phyloP scores from a whole-genome alignment of 192 early-diverging fungal species.

The Dimargaris cristalligena region DNA sequence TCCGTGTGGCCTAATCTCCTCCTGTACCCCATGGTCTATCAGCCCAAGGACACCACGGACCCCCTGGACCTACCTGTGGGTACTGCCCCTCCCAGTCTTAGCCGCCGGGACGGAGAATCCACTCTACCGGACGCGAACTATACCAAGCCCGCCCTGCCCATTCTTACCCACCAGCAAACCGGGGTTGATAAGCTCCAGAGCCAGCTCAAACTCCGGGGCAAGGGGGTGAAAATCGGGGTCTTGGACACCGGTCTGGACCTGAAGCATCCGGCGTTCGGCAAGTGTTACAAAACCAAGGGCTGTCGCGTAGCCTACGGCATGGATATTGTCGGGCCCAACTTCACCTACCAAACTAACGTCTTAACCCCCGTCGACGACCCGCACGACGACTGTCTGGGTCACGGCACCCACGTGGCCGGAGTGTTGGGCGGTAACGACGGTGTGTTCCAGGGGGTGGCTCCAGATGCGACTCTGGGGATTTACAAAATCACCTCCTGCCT shows the following conservation, averaged over 20 bases:
- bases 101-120: too few species aligned
- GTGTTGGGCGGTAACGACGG: neutral
- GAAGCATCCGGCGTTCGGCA: conserved; percentile 13
- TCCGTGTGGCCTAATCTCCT: neutral
- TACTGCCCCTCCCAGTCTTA: too few species aligned
- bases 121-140: neutral
- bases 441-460: conserved; percentile 1
- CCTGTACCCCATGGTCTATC: neutral
- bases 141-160: neutral
- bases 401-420: conserved; percentile 10
- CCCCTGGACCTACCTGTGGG: neutral
- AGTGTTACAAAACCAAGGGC: conserved; percentile 12
- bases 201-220: neutral
- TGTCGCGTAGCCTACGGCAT: conserved; percentile 9
- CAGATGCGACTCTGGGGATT: neutral
- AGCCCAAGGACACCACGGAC: neutral
- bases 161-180: neutral
- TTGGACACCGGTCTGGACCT: conserved; percentile 14
- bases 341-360: neutral
- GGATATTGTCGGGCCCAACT: neutral
- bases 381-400: neutral
- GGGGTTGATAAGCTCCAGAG: neutral
- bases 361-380: neutral
- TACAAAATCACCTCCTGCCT: neutral
- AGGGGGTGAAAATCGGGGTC: conserved; percentile 11